phyloP scores from a whole-genome alignment of 495 filamentous ascomycete genomes.

The Chaetomium tenue region DNA sequence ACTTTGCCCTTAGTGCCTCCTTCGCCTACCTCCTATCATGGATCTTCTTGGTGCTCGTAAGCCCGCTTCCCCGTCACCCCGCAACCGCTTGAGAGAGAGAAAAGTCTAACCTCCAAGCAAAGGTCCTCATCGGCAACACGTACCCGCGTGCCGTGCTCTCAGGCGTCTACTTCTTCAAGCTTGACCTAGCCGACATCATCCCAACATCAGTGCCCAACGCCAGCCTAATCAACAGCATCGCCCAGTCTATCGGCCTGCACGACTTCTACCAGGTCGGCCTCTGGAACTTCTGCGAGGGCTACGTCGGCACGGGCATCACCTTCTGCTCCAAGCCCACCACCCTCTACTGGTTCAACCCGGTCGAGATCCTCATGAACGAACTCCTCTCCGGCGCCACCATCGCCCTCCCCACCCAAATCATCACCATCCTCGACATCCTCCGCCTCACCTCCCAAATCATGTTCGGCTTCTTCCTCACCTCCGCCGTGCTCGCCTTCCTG shows the following conservation, averaged over 20 bases:
- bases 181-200: conserved; percentile 82
- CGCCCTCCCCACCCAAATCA: conserved; percentile 70
- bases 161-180: conserved; percentile 75
- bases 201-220: conserved; percentile 72
- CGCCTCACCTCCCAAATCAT: conserved; percentile 80
- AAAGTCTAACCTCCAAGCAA: conserved; percentile 18
- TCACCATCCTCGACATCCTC: conserved; percentile 69
- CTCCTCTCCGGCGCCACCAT: conserved; percentile 80
- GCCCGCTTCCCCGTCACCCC: conserved; percentile 10
- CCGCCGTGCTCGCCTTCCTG: conserved; percentile 63
- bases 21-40: conserved; percentile 69
- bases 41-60: conserved; percentile 71
- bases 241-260: conserved; percentile 81
- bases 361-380: conserved; percentile 72
- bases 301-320: conserved; percentile 68
- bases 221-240: conserved; percentile 78
- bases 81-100: too few species aligned
- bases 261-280: conserved; percentile 93
- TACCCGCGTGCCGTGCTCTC: conserved; percentile 57
- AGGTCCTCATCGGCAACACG: conserved; percentile 69
- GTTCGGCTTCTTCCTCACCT: conserved; percentile 82
- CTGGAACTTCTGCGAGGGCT: conserved; percentile 89
- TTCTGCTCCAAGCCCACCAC: conserved; percentile 63
- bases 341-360: conserved; percentile 89
- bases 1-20: conserved; percentile 58